Evolutionary conservation across 768 basidiomycete species (phyloP), one percentile per base, ranked within the genome.

Genomic region (Rhodotorula kratochvilovae): DNA sequence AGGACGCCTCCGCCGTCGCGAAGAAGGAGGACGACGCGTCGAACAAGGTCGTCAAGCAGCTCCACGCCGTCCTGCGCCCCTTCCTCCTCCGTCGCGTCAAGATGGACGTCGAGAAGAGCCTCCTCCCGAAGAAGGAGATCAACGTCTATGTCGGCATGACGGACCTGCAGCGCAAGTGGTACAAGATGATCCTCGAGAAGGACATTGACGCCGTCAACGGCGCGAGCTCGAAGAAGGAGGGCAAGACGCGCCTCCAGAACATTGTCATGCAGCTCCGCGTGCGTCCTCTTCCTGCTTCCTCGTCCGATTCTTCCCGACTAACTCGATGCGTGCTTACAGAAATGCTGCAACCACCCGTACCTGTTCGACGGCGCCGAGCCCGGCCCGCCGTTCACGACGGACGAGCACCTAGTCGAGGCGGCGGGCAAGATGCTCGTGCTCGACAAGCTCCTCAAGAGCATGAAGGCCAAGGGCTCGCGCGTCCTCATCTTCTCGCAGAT

Each of bases 191-290:
- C 13, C 81, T 98, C 67, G 93, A 97, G 82, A 98, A 98, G 82
- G 95, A 98, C 79, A 97, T 99, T 66, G 95, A 98, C 78, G 95
- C 95, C 16, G 96, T 99, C 53, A 97, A 97, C 78, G 93, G 93
- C 87, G 68, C 93, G 43, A 91, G 91, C 3, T 92, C 94, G 15
- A 97, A 96, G 85, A 98, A 98, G 79, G 96, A 99, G 80, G 95
- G 95, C 66, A 99, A 98, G 83, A 97, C 94, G 8, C 84, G 95
- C 45, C 81, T 98, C 61, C 92, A 97, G 88, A 99, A 98, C 79
- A 93, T 99, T 85, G 96, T 98, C 71, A 98, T 98, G 96, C 96
- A 99, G 85, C 86, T 91, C 29, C n/a, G 82, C 66, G 68, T 92
- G 89, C 83, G 71, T 67, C 77, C 84, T 91, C 51, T 91, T 91